Evolutionary conservation across 257 asterid genomes (phyloP).

Genomic region (Penstemon eatonii): DNA sequence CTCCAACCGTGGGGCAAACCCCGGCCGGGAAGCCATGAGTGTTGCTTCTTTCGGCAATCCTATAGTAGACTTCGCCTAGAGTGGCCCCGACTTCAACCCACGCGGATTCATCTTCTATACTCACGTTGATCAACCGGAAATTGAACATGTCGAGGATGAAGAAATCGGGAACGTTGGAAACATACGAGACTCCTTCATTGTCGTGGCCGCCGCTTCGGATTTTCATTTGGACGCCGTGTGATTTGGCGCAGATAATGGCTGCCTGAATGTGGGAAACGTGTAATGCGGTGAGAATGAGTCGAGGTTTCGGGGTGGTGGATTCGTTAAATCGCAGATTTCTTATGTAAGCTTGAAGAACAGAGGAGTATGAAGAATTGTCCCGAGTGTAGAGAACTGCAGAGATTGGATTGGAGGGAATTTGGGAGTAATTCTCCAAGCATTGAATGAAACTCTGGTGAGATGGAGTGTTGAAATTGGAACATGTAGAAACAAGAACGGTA

Average conservation of each 20-base stretch:
- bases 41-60: conserved; percentile 34
- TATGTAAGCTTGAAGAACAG: conserved; percentile 31
- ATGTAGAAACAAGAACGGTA: no score
- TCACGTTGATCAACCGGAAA: conserved; percentile 29
- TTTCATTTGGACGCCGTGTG: conserved; percentile 27
- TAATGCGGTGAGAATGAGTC: conserved; percentile 37
- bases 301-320: conserved; percentile 41
- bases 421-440: conserved; percentile 18
- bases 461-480: no score
- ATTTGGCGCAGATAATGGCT: conserved; percentile 34
- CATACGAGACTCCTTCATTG: conserved; percentile 41
- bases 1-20: conserved; percentile 38
- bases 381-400: conserved; percentile 30
- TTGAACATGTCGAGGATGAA: conserved; percentile 40
- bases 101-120: conserved; percentile 25
- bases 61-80: conserved; percentile 45
- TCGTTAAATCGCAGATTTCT: conserved; percentile 42
- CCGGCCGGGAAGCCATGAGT: conserved; percentile 45
- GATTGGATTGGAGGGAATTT: conserved; percentile 26
- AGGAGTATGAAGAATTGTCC: conserved; percentile 29
- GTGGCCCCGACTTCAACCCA: conserved; percentile 48
- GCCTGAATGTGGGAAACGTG: conserved; percentile 41
- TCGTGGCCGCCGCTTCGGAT: conserved; percentile 59
- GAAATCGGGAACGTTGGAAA: conserved; percentile 29
- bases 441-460: neutral